These are phyloP conservation scores for Nematodospora anomalae DNA, from an alignment of 1,139 yeast species.

Conservation along the genomic window DNA sequence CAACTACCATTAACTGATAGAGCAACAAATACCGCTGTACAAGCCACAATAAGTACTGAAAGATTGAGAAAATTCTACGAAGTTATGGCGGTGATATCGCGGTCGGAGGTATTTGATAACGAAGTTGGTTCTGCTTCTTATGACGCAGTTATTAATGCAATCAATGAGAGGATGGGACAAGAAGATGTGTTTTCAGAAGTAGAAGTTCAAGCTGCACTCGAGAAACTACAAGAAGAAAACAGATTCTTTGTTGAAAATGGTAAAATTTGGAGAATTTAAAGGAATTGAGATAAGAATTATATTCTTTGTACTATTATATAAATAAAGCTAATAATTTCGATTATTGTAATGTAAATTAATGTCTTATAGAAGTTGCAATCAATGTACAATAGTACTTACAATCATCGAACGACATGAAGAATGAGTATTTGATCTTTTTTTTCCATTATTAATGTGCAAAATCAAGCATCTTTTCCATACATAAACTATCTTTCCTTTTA, in stretches of 20 bases:
- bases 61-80: slow-evolving; percentile 48
- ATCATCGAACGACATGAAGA: too few relatives aligned
- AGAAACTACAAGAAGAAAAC: slow-evolving; percentile 53
- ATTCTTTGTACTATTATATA: neutral
- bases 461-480: too few relatives aligned
- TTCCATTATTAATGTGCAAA: too few relatives aligned
- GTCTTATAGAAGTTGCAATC: too few relatives aligned
- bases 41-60: slow-evolving; percentile 42
- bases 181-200: slow-evolving; percentile 56
- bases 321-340: too few relatives aligned
- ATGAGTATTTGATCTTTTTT: too few relatives aligned
- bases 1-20: slow-evolving; percentile 28
- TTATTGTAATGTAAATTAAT: too few relatives aligned
- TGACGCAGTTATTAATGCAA: slow-evolving; percentile 40
- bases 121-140: slow-evolving; percentile 46
- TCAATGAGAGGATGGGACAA: slow-evolving; percentile 56
- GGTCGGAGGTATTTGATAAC: slow-evolving; percentile 47
- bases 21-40: slow-evolving; percentile 18
- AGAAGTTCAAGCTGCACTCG: slow-evolving; percentile 58
- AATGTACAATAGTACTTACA: too few relatives aligned
- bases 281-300: neutral
- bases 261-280: slow-evolving; percentile 38
- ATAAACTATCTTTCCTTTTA: neutral
- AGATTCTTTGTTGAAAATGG: slow-evolving; percentile 63
- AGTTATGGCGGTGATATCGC: slow-evolving; percentile 47